These are phyloP conservation scores for Pythium dissimile DNA, from an alignment of 352 stramenopile species.

Conservation along the genomic window DNA sequence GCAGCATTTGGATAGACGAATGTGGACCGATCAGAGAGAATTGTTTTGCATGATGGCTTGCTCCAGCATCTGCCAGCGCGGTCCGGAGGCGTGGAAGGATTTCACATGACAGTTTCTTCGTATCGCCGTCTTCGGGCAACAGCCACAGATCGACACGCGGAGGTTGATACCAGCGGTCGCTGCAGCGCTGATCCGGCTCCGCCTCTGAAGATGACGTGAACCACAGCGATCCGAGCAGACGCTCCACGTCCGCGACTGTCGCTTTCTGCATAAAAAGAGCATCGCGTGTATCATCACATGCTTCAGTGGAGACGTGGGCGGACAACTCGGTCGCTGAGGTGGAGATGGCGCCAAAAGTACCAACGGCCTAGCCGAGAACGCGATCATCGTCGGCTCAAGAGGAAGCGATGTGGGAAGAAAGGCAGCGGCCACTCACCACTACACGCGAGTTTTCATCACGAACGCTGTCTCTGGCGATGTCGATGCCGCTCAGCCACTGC, in stretches of 20 bases:
- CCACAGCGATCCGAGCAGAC: not conserved
- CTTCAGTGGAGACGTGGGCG: not conserved
- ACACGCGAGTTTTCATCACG: not conserved
- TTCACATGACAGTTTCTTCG: not conserved
- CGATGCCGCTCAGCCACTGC: not conserved
- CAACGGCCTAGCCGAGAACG: not conserved
- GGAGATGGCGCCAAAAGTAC: not conserved
- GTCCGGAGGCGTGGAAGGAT: not conserved
- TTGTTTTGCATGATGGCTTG: too few species aligned
- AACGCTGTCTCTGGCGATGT: not conserved
- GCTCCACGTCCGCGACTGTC: not conserved
- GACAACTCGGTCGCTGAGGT: not conserved
- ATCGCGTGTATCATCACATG: not conserved
- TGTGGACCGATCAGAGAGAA: too few species aligned
- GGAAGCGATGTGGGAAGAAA: too few species aligned
- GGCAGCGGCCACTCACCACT: not conserved
- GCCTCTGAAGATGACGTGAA: not conserved
- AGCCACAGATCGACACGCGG: slow-evolving; percentile 9
- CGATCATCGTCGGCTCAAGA: too few species aligned
- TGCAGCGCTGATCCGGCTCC: not conserved
- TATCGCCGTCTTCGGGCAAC: not conserved
- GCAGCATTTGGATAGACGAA: too few species aligned
- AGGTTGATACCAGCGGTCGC: not conserved
- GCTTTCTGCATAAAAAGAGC: not conserved
- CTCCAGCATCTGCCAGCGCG: not conserved